Evolutionary conservation across 1,139 yeast species (phyloP).

Genomic region (Nakaseomyces uthaithaninus): DNA sequence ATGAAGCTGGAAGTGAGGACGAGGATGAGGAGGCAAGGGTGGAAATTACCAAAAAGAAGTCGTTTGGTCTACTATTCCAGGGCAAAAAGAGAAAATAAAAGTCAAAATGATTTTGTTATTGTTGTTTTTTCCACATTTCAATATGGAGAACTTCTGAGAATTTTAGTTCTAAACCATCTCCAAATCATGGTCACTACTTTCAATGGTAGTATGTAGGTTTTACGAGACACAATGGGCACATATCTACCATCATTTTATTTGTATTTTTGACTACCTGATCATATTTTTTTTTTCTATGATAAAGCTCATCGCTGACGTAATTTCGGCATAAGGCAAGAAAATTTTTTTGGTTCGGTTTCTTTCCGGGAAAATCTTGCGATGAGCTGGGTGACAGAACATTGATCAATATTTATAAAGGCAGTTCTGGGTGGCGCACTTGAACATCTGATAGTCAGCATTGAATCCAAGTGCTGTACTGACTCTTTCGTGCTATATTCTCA

Average conservation of each 20-base stretch:
- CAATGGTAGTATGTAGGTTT: no score
- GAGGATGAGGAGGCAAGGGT: constrained; percentile 14
- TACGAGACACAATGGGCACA: no score
- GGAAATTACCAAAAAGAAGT: constrained; percentile 17
- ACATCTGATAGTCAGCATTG: no score
- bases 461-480: neutral
- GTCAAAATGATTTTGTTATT: no score
- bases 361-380: constrained; percentile 7
- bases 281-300: neutral
- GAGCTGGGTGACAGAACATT: no score
- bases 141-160: no score
- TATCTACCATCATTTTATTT: neutral
- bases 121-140: no score
- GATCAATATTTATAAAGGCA: no score
- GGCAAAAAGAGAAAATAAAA: constrained; percentile 15
- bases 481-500: neutral
- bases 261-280: neutral
- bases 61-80: constrained; percentile 19
- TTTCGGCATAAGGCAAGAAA: constrained; percentile 1
- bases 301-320: constrained; percentile 7
- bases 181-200: no score
- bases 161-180: no score
- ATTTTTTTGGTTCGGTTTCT: neutral
- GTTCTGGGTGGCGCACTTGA: no score
- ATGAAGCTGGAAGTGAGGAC: constrained; percentile 11